Evolutionary conservation across 805 yeast genomes (phyloP).

Genomic region (Scheffersomyces lignosus): DNA sequence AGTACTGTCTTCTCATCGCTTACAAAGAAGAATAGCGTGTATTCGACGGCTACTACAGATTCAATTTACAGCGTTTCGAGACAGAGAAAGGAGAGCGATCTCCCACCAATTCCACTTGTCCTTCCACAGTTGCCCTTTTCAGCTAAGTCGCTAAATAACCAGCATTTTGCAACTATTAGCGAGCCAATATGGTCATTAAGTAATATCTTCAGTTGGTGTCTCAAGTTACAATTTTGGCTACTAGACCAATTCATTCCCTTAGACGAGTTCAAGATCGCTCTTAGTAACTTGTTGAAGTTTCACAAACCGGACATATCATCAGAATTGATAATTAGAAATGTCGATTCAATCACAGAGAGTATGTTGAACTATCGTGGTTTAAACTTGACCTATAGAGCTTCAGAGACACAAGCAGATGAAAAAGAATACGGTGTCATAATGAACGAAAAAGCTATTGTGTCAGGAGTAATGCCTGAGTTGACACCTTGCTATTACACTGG

Average conservation of each 20-base stretch:
- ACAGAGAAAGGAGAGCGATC: conserved; percentile 16
- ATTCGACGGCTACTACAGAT: conserved; percentile 1
- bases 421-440: conserved; percentile 11
- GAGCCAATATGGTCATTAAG: conserved; percentile 46
- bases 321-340: conserved; percentile 51
- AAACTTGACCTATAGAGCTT: conserved; percentile 18
- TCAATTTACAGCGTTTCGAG: conserved; percentile 5
- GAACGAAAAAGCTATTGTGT: conserved; percentile 18
- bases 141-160: conserved; percentile 46
- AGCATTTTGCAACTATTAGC: conserved; percentile 49
- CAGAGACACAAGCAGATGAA: not conserved
- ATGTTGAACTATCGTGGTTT: conserved; percentile 45
- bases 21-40: conserved; percentile 1
- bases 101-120: conserved; percentile 47
- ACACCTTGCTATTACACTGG: conserved; percentile 46
- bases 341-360: conserved; percentile 47
- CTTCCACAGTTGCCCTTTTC: conserved; percentile 60
- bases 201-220: conserved; percentile 55
- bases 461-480: conserved; percentile 46
- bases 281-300: conserved; percentile 50
- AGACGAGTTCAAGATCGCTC: conserved; percentile 53
- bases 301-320: conserved; percentile 50
- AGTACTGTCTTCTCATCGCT: not conserved
- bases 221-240: conserved; percentile 52
- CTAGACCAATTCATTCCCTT: conserved; percentile 50